Base-by-base conservation (phyloP, 2,329 filamentous ascomycete genomes). In the Chalara sp. region DNA sequence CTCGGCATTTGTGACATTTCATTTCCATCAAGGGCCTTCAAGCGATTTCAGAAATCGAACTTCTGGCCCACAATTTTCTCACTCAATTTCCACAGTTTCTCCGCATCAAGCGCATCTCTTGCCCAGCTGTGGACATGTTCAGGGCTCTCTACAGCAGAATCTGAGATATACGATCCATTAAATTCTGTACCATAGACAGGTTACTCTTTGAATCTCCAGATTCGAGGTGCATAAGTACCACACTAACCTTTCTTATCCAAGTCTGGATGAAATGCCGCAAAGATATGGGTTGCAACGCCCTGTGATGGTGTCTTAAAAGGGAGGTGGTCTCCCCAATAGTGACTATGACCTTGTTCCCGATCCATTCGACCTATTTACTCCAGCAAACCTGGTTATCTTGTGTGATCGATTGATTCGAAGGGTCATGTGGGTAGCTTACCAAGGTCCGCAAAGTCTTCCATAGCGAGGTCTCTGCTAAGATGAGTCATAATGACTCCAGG, bases 21-120 rank as follows among this genome's bases (percentile, higher is more conserved):
- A 21, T 21, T 21, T 21, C 21, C 21, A 21, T 21, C 21, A 21
- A 21, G 21, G 21, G 21, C 21, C 21, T 21, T 21, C 3, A 21
- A 21, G 21, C 21, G 21, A 21, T 21, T 21, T 47, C 32, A 50
- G 30, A 46, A 57, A 7, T 37, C 47, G 40, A 59, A 59, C 28
- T 52, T 52, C 48, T 56, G 50, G 2, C 52, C 57, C 7, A 56
- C 55, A 30, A 59, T 30, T 45, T 52, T 41, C 46, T 59, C 57
- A 43, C 53, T 57, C 21, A 54, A 32, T 31, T 35, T 35, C 57
- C 55, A 59, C 12, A 59, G 48, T 21, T 51, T 48, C 31, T 56
- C 53, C 3, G 41, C 41, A 10, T 44, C 41, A 28, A 44, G 8
- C 8, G 41, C 8, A 4, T 44, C 41, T 21, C 41, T 44, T 2